Base-by-base conservation (phyloP, 208 protist genomes). In the Strigomonas culicis region DNA sequence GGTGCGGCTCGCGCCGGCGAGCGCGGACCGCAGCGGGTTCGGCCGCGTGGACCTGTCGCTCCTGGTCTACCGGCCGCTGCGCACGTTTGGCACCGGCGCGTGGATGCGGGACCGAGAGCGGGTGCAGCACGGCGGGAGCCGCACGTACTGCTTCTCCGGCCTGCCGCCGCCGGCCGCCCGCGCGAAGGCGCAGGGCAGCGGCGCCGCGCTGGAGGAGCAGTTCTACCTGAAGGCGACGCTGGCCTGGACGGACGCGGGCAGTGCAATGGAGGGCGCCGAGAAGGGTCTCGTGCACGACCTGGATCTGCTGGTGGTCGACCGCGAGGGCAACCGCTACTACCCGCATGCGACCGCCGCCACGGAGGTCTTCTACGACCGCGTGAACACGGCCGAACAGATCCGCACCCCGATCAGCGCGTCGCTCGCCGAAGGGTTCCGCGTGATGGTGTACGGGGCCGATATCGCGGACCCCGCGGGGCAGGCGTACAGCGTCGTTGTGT, bases 171-270 rank as follows among this genome's bases (percentile, higher is more conserved):
- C 72, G 67, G 1, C 80, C 63, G 50, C 10, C 17, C 34, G 11
- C 22, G 10, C 4, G 22, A 2, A 7, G 25, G 11, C 19, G 22
- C 6, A 65, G 57, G 57, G 15, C 22, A n/a, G 43, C 22, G 53
- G 62, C 50, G 0, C 25, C 19, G n/a, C n/a, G 28, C 15, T n/a
- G 56, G 66, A 56, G 10, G 53, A 59, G 31, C 46, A 41, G 36
- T 60, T 61, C 15, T 46, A 46, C 11, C 30, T 97, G 27, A 82
- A 77, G 52, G 83, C 66, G 6, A 89, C 91, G 17, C 63, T 97
- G 11, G 88, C 75, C 3, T 97, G 93, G 91, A 95, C 78, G 17
- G 93, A 97, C 66, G 53, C 68, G 2, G 77, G 74, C 22, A 66
- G 59, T 22, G 75, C 83, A 13, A 55, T 79, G 10, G 80, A 88